Evolutionary conservation across 257 asterid species (phyloP).

Genomic region (Nicotiana attenuata): DNA sequence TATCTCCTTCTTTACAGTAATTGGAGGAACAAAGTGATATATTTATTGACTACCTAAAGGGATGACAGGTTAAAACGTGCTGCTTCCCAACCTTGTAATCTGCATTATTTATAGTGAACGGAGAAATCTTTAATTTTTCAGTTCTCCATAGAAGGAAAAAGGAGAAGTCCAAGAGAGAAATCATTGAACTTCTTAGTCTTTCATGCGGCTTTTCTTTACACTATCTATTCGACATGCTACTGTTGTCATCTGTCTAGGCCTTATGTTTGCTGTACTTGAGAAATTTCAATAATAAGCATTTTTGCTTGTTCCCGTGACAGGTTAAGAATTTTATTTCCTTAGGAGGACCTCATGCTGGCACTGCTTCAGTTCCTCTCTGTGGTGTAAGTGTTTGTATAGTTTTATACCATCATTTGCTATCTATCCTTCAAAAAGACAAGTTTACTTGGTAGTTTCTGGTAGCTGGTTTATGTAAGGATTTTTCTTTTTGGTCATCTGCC

Average conservation of each 20-base stretch:
- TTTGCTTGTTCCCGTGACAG: conserved; percentile 26
- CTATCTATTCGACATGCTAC: neutral
- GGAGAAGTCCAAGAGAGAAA: neutral
- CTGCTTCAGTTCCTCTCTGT: conserved; percentile 97
- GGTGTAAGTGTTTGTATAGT: conserved; percentile 56
- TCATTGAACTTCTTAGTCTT: neutral
- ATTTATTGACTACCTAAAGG: neutral
- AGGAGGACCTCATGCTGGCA: conserved; percentile 98
- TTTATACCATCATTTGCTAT: neutral
- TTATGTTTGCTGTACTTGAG: conserved; percentile 13
- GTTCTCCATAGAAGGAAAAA: neutral
- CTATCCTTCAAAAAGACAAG: neutral
- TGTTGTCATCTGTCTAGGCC: neutral
- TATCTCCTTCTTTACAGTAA: neutral
- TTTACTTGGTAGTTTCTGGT: neutral
- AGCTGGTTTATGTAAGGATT: neutral
- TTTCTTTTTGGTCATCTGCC: neutral
- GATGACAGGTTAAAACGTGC: neutral
- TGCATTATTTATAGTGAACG: neutral
- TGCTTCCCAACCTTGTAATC: neutral
- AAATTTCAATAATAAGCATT: neutral
- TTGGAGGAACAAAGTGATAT: neutral
- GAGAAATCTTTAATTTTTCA: neutral
- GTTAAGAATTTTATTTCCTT: conserved; percentile 76
- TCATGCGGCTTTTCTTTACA: neutral